Evolutionary conservation across 2,329 filamentous ascomycete genomes (phyloP), one percentile per base, ranked within the genome.

Genomic region (Sphaerulina musiva): DNA sequence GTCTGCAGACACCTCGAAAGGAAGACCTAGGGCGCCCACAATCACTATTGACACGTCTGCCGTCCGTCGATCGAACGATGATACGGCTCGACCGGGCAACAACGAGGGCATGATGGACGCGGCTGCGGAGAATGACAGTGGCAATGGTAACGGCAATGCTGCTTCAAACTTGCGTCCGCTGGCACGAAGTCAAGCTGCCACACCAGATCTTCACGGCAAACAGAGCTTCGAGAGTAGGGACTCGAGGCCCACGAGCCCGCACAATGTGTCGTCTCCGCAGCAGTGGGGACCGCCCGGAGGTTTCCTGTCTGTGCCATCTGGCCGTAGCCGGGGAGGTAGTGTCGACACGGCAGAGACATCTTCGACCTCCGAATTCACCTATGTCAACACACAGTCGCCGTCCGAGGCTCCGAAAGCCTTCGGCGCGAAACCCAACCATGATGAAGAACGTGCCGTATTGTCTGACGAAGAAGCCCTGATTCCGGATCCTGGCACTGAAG

Each of bases 401-500:
- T 59, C 59, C n/a, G 59, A 62, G 17, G 55, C 56, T 8, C 47
- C 55, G 2, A 67, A 68, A 47, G 61, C 62, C 14, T 67, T 68
- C 51, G 62, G 59, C n/a, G 31, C 40, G 3, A 58, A 62, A 12
- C 52, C 54, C 6, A 46, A 48, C n/a, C 58, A 73, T 61, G 64
- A 69, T n/a, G 69, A 72, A 14, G 70, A 76, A 59, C 66, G 71
- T 54, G 75, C 76, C 44, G 68, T 89, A 38, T 79, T 84, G 63
- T 81, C 80, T 43, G 83, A 87, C 59, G 73, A 80, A 43, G 80
- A 85, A 58, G 89, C 89, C 0, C 73, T 95, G 57, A 82, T 78
- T 47, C 87, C 89, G 0, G 89, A 95, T 66, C 85, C 83, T 1
- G 85, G 84, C 6, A 87, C 84, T 49, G 87, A 91, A 68, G 77